Evolutionary conservation across 2,329 filamentous ascomycete genomes (phyloP).

Genomic region (Sporothrix dimorphospora): DNA sequence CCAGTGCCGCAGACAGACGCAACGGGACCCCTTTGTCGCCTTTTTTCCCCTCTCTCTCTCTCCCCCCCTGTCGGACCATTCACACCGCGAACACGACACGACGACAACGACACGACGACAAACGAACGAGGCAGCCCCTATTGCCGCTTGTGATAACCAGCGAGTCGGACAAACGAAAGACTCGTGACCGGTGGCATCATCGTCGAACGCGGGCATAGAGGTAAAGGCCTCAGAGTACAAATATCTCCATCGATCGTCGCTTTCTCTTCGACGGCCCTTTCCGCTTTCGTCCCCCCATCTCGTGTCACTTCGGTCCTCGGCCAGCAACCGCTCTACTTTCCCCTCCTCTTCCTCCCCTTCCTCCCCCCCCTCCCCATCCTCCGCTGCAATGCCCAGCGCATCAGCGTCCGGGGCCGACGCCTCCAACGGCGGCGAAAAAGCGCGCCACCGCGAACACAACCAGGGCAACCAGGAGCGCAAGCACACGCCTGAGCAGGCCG

Average conservation of each 20-base stretch:
- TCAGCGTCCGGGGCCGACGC: slow-evolving; percentile 59
- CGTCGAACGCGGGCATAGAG: not conserved
- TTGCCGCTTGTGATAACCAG: not conserved
- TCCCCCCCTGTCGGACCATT: not conserved
- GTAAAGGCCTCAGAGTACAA: not conserved
- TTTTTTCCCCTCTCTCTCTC: not conserved
- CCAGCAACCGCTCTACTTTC: not conserved
- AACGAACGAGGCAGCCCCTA: not conserved
- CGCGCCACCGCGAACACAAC: slow-evolving; percentile 66
- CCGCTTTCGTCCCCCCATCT: slow-evolving; percentile 4
- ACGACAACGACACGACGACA: slow-evolving; percentile 7
- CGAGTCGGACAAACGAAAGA: not conserved
- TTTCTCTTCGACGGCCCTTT: not conserved
- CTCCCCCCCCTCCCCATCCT: slow-evolving; percentile 9
- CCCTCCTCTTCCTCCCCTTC: not conserved
- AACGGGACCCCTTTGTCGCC: not conserved
- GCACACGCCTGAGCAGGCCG: slow-evolving; percentile 88
- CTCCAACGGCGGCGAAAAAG: slow-evolving; percentile 41
- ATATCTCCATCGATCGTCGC: not conserved
- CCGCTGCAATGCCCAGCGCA: slow-evolving; percentile 51
- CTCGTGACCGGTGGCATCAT: not conserved
- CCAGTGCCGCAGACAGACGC: not conserved
- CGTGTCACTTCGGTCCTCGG: not conserved
- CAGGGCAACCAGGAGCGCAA: slow-evolving; percentile 76
- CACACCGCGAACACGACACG: not conserved